These are phyloP conservation scores for Heterobasidion annosum DNA, from an alignment of 1,284 basidiomycete genomes.

Conservation along the genomic window DNA sequence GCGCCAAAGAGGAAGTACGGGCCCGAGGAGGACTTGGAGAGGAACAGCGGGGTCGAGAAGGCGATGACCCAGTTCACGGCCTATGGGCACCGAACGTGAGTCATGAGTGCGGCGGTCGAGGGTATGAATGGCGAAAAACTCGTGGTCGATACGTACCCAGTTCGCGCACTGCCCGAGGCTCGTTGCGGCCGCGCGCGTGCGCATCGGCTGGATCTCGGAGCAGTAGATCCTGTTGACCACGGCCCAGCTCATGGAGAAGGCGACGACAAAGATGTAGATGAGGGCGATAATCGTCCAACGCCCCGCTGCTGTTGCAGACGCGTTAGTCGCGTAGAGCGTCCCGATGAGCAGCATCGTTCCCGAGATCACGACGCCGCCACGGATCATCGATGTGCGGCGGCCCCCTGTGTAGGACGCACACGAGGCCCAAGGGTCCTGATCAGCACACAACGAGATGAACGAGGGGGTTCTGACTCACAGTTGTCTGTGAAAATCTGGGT, in stretches of 20 bases:
- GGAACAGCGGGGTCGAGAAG: conserved; percentile 37
- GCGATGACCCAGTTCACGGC: conserved; percentile 37
- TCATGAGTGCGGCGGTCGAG: not conserved
- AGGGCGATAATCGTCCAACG: conserved; percentile 35
- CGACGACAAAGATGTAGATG: conserved; percentile 36
- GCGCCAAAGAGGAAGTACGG: conserved; percentile 41
- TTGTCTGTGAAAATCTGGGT: conserved; percentile 33
- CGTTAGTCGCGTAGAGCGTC: conserved; percentile 30
- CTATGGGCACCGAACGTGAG: conserved; percentile 8
- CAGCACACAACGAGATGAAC: not conserved
- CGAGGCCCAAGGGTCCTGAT: not conserved
- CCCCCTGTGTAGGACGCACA: conserved; percentile 20
- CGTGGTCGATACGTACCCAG: conserved; percentile 20
- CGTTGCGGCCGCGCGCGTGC: conserved; percentile 26
- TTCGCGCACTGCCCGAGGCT: conserved; percentile 29
- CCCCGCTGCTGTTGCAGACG: conserved; percentile 19
- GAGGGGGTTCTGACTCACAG: conserved; percentile 16
- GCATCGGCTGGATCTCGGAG: conserved; percentile 34
- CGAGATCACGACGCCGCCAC: conserved; percentile 33
- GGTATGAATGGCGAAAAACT: conserved; percentile 7
- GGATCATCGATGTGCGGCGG: conserved; percentile 33
- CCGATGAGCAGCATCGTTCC: conserved; percentile 31
- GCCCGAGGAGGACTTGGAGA: conserved; percentile 30
- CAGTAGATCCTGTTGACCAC: conserved; percentile 24
- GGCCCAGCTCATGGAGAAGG: conserved; percentile 31